Conservation (phyloP, 163 green algal genomes). For the Volvox carteri region DNA sequence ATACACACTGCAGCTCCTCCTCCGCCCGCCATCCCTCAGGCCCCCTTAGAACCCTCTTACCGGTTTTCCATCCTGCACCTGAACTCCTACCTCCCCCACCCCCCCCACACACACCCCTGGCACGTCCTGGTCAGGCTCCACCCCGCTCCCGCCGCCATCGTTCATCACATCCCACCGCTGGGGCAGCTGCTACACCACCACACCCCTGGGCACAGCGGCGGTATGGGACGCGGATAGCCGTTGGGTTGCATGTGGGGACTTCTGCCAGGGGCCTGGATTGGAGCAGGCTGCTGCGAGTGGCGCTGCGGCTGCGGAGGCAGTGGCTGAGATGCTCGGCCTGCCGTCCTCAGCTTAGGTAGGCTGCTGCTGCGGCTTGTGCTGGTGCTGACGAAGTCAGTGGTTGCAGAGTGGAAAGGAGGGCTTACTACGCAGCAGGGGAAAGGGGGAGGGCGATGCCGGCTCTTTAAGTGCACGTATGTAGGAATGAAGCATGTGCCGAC, state of each 20-base stretch:
- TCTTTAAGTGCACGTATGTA: not conserved
- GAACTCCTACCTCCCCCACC: too few species aligned
- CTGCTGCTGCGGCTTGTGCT: not conserved
- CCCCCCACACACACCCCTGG: too few species aligned
- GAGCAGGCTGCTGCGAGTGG: constrained; percentile 2
- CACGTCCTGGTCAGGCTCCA: too few species aligned
- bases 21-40: too few species aligned
- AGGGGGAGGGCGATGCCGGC: too few species aligned
- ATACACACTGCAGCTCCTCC: too few species aligned
- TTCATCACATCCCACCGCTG: constrained; percentile 30
- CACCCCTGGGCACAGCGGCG: not conserved
- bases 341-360: not conserved
- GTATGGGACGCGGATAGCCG: not conserved
- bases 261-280: not conserved
- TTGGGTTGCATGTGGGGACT: constrained; percentile 21
- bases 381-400: not conserved
- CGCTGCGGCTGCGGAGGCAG: constrained; percentile 5
- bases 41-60: too few species aligned
- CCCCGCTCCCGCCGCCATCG: not conserved
- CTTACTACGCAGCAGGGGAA: too few species aligned
- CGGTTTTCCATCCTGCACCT: too few species aligned
- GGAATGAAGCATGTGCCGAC: not conserved
- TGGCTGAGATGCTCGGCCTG: constrained; percentile 31
- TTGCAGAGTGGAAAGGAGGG: not conserved
- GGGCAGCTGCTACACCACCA: not conserved